phyloP scores from a whole-genome alignment of 495 filamentous ascomycete species.

The Penicilliopsis zonata region DNA sequence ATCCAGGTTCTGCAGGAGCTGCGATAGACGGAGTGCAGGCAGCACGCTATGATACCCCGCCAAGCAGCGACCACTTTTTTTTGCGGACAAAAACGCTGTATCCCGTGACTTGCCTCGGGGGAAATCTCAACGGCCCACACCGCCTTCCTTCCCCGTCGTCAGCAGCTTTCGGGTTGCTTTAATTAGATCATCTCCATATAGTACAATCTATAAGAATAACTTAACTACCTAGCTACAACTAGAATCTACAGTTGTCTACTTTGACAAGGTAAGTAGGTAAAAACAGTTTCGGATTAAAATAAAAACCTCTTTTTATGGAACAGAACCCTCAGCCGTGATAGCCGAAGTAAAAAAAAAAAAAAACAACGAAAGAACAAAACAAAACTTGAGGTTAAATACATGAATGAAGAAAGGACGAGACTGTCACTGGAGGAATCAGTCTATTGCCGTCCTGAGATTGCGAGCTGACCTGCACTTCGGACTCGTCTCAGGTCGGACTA shows the following conservation, averaged over 20 bases:
- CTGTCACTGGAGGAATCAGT: background rate
- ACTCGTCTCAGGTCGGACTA: constrained; percentile 6
- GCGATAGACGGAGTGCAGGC: background rate
- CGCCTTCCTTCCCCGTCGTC: no score
- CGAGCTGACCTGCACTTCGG: constrained; percentile 37
- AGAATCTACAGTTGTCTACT: no score
- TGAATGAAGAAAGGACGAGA: constrained; percentile 1
- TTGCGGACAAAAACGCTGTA: constrained; percentile 13
- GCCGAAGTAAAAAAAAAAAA: constrained; percentile 2
- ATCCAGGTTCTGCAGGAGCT: no score
- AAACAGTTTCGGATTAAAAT: no score
- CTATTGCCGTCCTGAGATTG: constrained; percentile 1
- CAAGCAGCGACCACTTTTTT: constrained; percentile 13
- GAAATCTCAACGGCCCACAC: no score
- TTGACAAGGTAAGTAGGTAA: no score
- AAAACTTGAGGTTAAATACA: constrained; percentile 1
- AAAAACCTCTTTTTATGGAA: no score
- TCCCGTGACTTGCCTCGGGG: constrained; percentile 19
- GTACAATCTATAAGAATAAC: no score
- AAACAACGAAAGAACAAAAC: constrained; percentile 3
- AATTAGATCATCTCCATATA: no score
- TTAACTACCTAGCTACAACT: no score
- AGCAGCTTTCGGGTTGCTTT: no score
- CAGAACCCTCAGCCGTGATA: no score
- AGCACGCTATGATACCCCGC: constrained; percentile 11